Conservation (phyloP, 345 rosid species). For the Durio zibethinus region DNA sequence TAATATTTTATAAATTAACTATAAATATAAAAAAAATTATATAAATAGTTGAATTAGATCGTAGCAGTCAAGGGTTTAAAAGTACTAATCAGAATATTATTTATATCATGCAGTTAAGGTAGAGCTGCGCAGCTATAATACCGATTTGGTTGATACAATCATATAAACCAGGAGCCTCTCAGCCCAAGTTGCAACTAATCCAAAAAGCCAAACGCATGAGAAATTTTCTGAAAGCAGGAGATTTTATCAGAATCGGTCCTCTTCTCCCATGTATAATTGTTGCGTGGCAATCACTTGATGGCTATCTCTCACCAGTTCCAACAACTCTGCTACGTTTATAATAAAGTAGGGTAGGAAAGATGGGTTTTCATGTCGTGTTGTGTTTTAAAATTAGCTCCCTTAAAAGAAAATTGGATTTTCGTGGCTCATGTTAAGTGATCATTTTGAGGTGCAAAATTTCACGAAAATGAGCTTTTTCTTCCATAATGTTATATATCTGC, state of each 20-base stretch:
- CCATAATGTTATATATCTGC: neutral
- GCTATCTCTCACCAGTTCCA: slow-evolving; percentile 35
- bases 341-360: neutral
- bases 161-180: neutral
- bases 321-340: slow-evolving; percentile 19
- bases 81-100: no score
- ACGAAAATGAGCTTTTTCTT: neutral
- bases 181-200: neutral
- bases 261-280: slow-evolving; percentile 4
- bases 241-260: neutral
- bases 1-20: no score
- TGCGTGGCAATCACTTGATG: slow-evolving; percentile 34
- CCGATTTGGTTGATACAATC: neutral
- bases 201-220: neutral
- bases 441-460: neutral
- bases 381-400: neutral
- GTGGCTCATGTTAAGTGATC: neutral
- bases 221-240: neutral
- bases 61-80: no score
- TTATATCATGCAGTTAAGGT: neutral
- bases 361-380: neutral
- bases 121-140: slow-evolving; percentile 6
- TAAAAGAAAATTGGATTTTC: neutral
- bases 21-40: no score
- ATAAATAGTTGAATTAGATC: no score